Evolutionary conservation across 108 stramenopile genomes (phyloP).

Genomic region (Parietichytrium sp.): DNA sequence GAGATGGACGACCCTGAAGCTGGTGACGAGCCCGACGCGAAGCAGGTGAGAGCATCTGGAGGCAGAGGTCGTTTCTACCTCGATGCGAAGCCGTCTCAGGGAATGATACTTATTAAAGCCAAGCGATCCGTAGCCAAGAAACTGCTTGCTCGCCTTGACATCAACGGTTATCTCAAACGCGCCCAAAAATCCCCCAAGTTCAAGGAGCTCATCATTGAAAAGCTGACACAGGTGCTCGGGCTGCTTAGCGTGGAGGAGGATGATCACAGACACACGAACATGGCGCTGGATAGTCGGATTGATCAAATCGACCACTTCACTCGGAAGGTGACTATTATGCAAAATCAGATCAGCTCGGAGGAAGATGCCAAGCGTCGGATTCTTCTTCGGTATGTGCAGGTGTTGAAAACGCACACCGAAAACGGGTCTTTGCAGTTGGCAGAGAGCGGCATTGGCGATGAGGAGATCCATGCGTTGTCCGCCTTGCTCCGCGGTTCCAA

Average conservation of each 20-base stretch:
- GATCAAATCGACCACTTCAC: constrained; percentile 58
- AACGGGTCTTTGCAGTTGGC: constrained; percentile 69
- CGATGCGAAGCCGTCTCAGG: constrained; percentile 53
- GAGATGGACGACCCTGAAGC: background rate
- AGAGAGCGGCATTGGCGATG: constrained; percentile 68
- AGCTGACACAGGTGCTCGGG: constrained; percentile 63
- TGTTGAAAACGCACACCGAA: constrained; percentile 69
- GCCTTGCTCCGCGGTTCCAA: constrained; percentile 69
- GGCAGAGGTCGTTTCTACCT: constrained; percentile 62
- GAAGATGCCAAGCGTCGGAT: constrained; percentile 81
- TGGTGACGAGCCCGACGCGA: constrained; percentile 39
- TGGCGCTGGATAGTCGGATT: constrained; percentile 49
- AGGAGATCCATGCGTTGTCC: constrained; percentile 72
- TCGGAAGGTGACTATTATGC: constrained; percentile 53
- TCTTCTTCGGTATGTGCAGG: constrained; percentile 74
- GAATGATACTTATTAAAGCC: background rate
- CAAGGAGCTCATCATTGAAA: constrained; percentile 63
- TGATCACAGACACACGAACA: constrained; percentile 44
- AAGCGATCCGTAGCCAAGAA: background rate
- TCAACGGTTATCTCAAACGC: constrained; percentile 55
- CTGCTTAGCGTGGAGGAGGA: constrained; percentile 66
- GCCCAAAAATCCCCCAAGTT: constrained; percentile 62
- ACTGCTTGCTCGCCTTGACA: constrained; percentile 31
- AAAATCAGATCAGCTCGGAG: constrained; percentile 60
- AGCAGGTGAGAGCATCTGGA: constrained; percentile 49